These are phyloP conservation scores for Maudiozyma barnettii DNA, from an alignment of 805 yeast species.

Conservation along the genomic window DNA sequence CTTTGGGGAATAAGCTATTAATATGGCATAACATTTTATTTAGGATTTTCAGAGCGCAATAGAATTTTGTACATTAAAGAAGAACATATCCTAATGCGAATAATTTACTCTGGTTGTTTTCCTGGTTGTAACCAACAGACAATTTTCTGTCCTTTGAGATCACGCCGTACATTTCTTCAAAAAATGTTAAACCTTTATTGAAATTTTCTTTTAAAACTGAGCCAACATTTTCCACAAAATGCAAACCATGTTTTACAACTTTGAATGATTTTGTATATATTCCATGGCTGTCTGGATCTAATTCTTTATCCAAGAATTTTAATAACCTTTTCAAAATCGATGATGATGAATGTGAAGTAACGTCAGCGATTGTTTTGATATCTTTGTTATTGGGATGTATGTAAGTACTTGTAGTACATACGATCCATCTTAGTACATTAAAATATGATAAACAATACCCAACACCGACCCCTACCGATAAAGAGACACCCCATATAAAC, in stretches of 20 bases:
- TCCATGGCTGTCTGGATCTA: slow-evolving; percentile 2
- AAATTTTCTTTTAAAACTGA: neutral
- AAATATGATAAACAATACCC: slow-evolving; percentile 23
- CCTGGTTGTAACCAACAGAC: slow-evolving; percentile 1
- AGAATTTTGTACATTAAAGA: no score
- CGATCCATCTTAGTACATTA: slow-evolving; percentile 5
- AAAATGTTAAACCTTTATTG: neutral
- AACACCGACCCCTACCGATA: slow-evolving; percentile 25
- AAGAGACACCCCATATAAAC: slow-evolving; percentile 21
- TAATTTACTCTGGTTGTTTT: slow-evolving; percentile 7
- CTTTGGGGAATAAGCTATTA: no score
- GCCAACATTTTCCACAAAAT: neutral
- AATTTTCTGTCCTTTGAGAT: neutral
- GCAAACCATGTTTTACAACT: neutral
- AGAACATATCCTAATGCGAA: slow-evolving; percentile 13
- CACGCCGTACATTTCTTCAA: neutral
- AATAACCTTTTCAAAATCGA: neutral
- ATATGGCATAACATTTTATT: no score
- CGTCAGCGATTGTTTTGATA: neutral
- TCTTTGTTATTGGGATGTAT: neutral
- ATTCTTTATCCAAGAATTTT: neutral
- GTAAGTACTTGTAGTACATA: neutral
- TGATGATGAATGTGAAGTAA: neutral
- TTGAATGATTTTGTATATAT: neutral
- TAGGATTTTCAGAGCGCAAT: no score